Percentiles rank a stretch among this genome's conserved stretches.
These are phyloP conservation scores for Perkinsela sp. DNA, from an alignment of 208 protist genomes.

Conservation along the genomic window DNA sequence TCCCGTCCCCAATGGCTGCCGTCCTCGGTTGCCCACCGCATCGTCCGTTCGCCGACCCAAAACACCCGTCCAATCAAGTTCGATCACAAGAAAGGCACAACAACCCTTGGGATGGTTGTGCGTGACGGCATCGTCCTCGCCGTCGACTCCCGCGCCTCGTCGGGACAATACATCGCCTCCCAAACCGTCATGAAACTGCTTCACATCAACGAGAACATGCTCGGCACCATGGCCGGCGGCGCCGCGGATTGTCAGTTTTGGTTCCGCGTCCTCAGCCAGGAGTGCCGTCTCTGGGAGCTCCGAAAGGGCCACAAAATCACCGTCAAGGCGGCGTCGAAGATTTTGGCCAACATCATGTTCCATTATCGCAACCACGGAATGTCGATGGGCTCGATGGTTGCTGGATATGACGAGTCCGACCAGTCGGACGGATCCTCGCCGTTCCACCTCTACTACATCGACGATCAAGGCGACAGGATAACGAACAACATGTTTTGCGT, in stretches of 20 bases:
- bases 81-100: conserved; percentile 83
- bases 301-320: conserved; percentile 87
- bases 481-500: conserved; percentile 89
- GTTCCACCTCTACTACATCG: conserved; percentile 90
- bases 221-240: conserved; percentile 98
- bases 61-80: too few relatives aligned
- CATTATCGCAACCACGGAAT: conserved; percentile 86
- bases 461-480: conserved; percentile 93
- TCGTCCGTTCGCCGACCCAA: too few relatives aligned
- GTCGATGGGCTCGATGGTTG: conserved; percentile 92
- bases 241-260: conserved; percentile 99
- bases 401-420: conserved; percentile 83
- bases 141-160: conserved; percentile 95
- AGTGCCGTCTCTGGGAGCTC: conserved; percentile 71
- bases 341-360: conserved; percentile 97
- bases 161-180: conserved; percentile 91
- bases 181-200: conserved; percentile 98
- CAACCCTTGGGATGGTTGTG: conserved; percentile 93
- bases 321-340: conserved; percentile 92
- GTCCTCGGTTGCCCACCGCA: too few relatives aligned
- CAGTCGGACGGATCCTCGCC: conserved; percentile 12
- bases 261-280: conserved; percentile 82
- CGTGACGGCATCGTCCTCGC: conserved; percentile 88
- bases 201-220: conserved; percentile 92
- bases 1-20: too few relatives aligned